phyloP scores from a whole-genome alignment of 2,329 filamentous ascomycete genomes.

The Xylariaceae sp. region DNA sequence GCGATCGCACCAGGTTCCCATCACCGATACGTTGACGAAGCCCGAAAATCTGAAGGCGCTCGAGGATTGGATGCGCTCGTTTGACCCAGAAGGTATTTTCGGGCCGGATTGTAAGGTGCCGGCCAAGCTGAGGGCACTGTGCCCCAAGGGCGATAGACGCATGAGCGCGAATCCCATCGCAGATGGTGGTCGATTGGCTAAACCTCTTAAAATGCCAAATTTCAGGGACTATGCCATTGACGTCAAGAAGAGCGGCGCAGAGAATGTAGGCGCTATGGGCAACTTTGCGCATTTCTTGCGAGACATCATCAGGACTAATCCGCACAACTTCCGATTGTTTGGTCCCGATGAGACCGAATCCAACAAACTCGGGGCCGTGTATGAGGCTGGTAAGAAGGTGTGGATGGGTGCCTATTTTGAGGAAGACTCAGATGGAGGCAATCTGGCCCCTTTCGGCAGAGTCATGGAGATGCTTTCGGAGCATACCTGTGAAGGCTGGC shows the following conservation, averaged over 20 bases:
- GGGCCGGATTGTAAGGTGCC: constrained; percentile 58
- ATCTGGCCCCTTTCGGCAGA: constrained; percentile 60
- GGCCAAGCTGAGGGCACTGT: constrained; percentile 57
- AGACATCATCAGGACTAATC: constrained; percentile 62
- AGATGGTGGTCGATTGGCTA: constrained; percentile 64
- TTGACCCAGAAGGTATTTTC: constrained; percentile 68
- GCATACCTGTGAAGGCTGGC: constrained; percentile 74
- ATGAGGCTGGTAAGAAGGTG: constrained; percentile 70
- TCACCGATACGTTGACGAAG: constrained; percentile 63
- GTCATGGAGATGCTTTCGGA: constrained; percentile 85
- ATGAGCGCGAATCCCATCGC: constrained; percentile 75
- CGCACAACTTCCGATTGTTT: constrained; percentile 66
- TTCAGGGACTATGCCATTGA: constrained; percentile 63
- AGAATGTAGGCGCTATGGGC: constrained; percentile 58
- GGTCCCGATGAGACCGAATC: constrained; percentile 78
- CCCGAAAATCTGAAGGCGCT: constrained; percentile 60
- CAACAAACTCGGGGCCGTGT: constrained; percentile 69
- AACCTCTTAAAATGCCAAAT: constrained; percentile 63
- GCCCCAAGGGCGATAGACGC: constrained; percentile 58
- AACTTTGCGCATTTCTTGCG: constrained; percentile 64
- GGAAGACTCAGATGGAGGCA: constrained; percentile 69
- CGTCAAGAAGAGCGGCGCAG: constrained; percentile 55
- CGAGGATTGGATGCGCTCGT: constrained; percentile 72
- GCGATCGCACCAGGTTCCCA: constrained; percentile 72
- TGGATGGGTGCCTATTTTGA: constrained; percentile 77